phyloP scores from a whole-genome alignment of 1,284 basidiomycete genomes.

The Phellopilus nigrolimitatus region DNA sequence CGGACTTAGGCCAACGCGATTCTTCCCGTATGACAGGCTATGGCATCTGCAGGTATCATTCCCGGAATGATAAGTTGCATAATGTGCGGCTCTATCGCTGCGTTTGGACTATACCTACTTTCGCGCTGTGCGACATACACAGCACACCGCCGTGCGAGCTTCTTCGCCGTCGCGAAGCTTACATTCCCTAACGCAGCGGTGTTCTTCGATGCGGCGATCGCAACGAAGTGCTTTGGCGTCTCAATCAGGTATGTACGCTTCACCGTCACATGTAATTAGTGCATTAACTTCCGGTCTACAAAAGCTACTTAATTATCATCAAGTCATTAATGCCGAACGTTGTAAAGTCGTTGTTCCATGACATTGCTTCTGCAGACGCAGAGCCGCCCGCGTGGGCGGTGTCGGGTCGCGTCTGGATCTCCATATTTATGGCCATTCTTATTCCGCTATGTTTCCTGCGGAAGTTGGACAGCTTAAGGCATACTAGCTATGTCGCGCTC shows the following conservation, averaged over 20 bases:
- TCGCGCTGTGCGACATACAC: slow-evolving; percentile 82
- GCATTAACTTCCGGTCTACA: slow-evolving; percentile 6
- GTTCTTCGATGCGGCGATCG: slow-evolving; percentile 92
- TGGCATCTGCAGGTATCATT: slow-evolving; percentile 81
- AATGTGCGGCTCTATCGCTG: slow-evolving; percentile 78
- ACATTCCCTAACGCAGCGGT: slow-evolving; percentile 82
- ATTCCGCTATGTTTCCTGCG: slow-evolving; percentile 86
- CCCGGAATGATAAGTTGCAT: slow-evolving; percentile 86
- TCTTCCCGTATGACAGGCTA: slow-evolving; percentile 47
- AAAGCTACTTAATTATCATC: slow-evolving; percentile 88
- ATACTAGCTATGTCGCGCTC: slow-evolving; percentile 83
- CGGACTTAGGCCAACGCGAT: slow-evolving; percentile 6
- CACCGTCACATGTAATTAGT: neutral
- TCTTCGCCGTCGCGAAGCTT: slow-evolving; percentile 81
- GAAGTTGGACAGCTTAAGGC: slow-evolving; percentile 75
- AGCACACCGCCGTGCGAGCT: slow-evolving; percentile 74
- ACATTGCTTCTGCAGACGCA: slow-evolving; percentile 59
- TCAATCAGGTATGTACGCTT: slow-evolving; percentile 70
- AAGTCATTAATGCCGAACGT: slow-evolving; percentile 95
- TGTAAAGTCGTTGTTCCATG: slow-evolving; percentile 77
- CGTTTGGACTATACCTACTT: slow-evolving; percentile 88
- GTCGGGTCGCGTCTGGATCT: slow-evolving; percentile 81
- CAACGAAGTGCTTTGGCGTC: slow-evolving; percentile 95
- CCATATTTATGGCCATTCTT: slow-evolving; percentile 77
- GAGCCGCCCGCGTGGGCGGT: slow-evolving; percentile 71